These are phyloP conservation scores for Leptographium wingfieldii DNA, from an alignment of 2,329 filamentous ascomycete species.

Conservation along the genomic window DNA sequence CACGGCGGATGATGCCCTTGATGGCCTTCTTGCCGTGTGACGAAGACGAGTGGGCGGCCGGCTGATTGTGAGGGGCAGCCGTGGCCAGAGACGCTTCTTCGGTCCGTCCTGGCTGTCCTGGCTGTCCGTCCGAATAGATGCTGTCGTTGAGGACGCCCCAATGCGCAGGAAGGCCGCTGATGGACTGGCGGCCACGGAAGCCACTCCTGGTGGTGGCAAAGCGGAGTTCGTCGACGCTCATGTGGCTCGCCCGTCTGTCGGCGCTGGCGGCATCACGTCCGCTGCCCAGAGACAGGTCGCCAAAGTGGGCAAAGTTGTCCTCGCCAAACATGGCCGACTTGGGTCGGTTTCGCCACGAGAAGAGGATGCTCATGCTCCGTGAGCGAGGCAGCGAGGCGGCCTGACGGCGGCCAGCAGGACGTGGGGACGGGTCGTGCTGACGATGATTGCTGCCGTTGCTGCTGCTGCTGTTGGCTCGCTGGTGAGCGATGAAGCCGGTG, in stretches of 20 bases:
- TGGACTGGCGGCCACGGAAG: not conserved
- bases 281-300: constrained; percentile 14
- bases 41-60: not conserved
- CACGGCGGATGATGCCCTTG: constrained; percentile 40
- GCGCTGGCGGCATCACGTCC: not conserved
- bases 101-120: not conserved
- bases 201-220: not conserved
- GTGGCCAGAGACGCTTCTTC: not conserved
- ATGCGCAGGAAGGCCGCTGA: not conserved
- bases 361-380: constrained; percentile 37
- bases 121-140: not conserved
- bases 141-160: not conserved
- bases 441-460: not conserved
- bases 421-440: not conserved
- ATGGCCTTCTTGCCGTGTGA: constrained; percentile 20
- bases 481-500: not conserved
- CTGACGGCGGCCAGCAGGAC: not conserved
- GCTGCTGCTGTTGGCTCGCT: not conserved
- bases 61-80: not conserved
- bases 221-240: constrained; percentile 3
- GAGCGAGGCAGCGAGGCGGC: constrained; percentile 21
- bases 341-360: constrained; percentile 33
- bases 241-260: not conserved
- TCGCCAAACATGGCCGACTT: constrained; percentile 28
- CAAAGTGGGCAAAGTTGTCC: constrained; percentile 15